A percentile compares a stretch with the other conserved stretches of the same genome.
Evolutionary conservation across 2,329 filamentous ascomycete species (phyloP).

Genomic region (Sclerotinia glacialis): DNA sequence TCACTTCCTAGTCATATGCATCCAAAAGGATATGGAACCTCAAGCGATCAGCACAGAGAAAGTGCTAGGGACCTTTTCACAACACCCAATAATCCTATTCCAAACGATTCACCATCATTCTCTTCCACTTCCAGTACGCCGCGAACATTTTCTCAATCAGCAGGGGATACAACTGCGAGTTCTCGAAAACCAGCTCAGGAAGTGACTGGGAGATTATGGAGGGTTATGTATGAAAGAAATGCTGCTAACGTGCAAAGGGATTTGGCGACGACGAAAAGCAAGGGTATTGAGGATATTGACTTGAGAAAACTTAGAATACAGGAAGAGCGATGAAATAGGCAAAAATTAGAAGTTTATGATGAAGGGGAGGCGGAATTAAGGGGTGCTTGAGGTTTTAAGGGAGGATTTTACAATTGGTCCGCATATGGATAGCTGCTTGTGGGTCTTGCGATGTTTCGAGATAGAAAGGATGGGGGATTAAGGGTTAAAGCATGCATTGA

Average conservation of each 20-base stretch:
- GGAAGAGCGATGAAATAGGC: neutral
- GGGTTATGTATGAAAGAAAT: neutral
- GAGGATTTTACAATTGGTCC: neutral
- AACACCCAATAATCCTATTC: neutral
- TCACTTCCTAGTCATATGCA: neutral
- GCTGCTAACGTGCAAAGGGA: too few relatives aligned
- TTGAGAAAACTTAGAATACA: neutral
- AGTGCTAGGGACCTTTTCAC: neutral
- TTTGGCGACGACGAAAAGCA: too few relatives aligned
- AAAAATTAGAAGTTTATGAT: too few relatives aligned
- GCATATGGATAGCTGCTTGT: neutral
- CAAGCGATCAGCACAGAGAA: accelerated
- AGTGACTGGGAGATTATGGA: neutral
- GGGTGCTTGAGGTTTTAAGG: neutral
- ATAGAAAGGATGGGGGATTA: neutral
- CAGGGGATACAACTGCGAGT: neutral
- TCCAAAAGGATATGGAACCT: accelerated
- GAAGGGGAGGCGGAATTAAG: neutral
- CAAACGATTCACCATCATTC: neutral
- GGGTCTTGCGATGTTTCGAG: neutral
- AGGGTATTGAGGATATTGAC: neutral
- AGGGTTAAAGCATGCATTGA: neutral
- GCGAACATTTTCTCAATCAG: neutral
- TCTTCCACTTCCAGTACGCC: neutral
- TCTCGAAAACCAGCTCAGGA: neutral